These are phyloP conservation scores for Scutellospora calospora DNA, from an alignment of 371 early-diverging fungal genomes.

Conservation along the genomic window DNA sequence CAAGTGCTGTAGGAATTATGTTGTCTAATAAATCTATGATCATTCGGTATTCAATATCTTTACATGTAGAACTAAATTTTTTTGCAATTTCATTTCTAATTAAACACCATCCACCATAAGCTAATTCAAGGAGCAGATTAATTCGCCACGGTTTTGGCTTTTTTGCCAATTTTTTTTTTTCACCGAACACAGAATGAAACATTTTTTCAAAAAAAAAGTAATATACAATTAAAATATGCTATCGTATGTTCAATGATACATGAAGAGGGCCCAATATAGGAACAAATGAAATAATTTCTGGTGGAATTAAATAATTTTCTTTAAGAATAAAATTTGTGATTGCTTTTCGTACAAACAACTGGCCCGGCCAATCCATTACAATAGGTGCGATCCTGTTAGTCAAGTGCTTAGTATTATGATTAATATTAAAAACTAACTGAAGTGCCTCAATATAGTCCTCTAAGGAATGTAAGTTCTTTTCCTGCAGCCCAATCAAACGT, in stretches of 20 bases:
- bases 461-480: neutral
- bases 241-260: neutral
- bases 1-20: neutral
- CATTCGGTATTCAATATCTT: constrained; percentile 14
- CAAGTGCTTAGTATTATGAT: neutral
- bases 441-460: neutral
- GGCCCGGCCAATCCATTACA: constrained; percentile 20
- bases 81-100: neutral
- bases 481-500: neutral
- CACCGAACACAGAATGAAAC: neutral
- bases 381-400: neutral
- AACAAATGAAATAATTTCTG: constrained; percentile 1
- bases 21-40: constrained; percentile 27
- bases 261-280: neutral
- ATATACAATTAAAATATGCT: neutral
- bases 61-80: neutral
- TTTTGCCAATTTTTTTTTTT: constrained; percentile 13
- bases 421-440: neutral
- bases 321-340: neutral
- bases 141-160: neutral
- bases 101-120: neutral
- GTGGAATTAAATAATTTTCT: neutral
- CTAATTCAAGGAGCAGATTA: constrained; percentile 6
- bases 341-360: constrained; percentile 26
- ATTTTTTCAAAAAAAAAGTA: constrained; percentile 12